These are phyloP conservation scores for Yarrowia phangngaensis DNA, from an alignment of 805 yeast genomes.

Conservation along the genomic window DNA sequence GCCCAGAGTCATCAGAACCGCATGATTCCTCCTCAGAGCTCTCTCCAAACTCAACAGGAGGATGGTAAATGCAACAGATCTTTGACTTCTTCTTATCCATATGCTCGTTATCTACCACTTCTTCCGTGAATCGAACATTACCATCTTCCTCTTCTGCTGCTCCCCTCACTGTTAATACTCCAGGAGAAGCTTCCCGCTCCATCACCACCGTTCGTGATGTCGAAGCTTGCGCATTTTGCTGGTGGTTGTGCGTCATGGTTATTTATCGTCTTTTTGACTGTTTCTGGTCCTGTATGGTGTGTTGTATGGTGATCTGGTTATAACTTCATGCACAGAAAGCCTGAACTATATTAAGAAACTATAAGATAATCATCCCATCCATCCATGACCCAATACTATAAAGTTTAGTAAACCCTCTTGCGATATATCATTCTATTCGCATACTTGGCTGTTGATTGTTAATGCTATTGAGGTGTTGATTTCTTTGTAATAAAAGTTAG, in stretches of 20 bases:
- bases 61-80: conserved; percentile 66
- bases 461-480: no score
- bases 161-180: conserved; percentile 4
- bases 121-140: conserved; percentile 75
- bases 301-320: neutral
- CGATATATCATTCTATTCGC: no score
- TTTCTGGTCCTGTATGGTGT: neutral
- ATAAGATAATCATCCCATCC: no score
- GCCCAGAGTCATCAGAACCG: conserved; percentile 38
- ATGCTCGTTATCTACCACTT: conserved; percentile 83
- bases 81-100: conserved; percentile 86
- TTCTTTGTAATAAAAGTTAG: no score
- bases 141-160: conserved; percentile 17
- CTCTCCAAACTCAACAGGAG: conserved; percentile 42
- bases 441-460: no score
- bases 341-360: no score
- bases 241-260: conserved; percentile 6
- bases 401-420: no score
- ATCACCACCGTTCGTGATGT: conserved; percentile 14
- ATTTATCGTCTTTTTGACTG: no score
- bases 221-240: conserved; percentile 14
- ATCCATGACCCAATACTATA: no score
- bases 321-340: no score
- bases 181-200: conserved; percentile 11
- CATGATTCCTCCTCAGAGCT: conserved; percentile 37